Evolutionary conservation across 2,329 filamentous ascomycete genomes (phyloP).

Genomic region (Talaromyces atroroseus): DNA sequence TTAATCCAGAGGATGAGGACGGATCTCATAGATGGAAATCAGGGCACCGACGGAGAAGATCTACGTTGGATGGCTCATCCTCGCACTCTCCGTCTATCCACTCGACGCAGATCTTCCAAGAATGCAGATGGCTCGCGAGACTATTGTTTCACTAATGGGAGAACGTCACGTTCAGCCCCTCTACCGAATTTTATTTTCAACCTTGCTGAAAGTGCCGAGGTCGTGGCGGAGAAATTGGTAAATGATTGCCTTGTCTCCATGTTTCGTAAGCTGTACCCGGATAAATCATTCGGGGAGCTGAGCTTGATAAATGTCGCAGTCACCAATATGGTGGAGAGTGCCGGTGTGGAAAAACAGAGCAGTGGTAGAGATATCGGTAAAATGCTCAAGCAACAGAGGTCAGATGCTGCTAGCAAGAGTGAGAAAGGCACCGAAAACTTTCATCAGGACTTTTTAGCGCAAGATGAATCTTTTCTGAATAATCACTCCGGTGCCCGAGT

Average conservation of each 20-base stretch:
- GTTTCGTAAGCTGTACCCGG: slow-evolving; percentile 68
- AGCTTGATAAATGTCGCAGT: slow-evolving; percentile 82
- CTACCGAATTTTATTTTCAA: slow-evolving; percentile 71
- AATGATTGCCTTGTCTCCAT: slow-evolving; percentile 63
- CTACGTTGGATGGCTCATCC: slow-evolving; percentile 71
- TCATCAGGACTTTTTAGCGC: not conserved
- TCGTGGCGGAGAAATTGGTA: slow-evolving; percentile 63
- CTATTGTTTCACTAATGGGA: slow-evolving; percentile 52
- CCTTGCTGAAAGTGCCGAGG: slow-evolving; percentile 52
- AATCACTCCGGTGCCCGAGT: slow-evolving; percentile 13
- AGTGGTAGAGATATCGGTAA: slow-evolving; percentile 69
- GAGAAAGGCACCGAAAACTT: slow-evolving; percentile 45
- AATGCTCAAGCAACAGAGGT: slow-evolving; percentile 69
- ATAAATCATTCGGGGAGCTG: slow-evolving; percentile 68
- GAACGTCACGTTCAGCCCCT: slow-evolving; percentile 69
- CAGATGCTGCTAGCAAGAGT: slow-evolving; percentile 59
- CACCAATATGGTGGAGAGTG: slow-evolving; percentile 68
- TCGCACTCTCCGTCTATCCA: slow-evolving; percentile 73
- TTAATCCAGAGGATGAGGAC: slow-evolving; percentile 71
- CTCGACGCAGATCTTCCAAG: slow-evolving; percentile 56
- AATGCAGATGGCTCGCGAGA: slow-evolving; percentile 51
- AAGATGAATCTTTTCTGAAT: slow-evolving; percentile 5
- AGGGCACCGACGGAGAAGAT: slow-evolving; percentile 16
- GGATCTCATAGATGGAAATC: slow-evolving; percentile 59
- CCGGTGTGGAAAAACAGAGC: slow-evolving; percentile 47